phyloP scores from a whole-genome alignment of 371 early-diverging fungal genomes.

The Apophysomyces sp. region DNA sequence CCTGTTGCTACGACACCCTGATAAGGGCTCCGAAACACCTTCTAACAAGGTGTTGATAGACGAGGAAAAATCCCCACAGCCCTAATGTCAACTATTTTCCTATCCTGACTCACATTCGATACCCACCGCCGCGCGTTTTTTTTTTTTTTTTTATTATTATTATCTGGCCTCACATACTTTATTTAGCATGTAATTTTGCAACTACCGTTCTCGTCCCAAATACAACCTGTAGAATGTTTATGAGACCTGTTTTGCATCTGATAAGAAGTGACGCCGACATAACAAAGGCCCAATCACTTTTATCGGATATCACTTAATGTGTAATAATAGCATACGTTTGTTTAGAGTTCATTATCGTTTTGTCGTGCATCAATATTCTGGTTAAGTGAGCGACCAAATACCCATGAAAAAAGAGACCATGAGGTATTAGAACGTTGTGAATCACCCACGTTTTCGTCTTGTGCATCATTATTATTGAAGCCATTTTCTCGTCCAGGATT shows the following conservation, averaged over 20 bases:
- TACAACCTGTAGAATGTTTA: not conserved
- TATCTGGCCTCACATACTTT: not conserved
- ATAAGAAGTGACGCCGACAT: too few species aligned
- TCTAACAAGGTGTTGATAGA: not conserved
- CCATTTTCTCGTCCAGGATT: not conserved
- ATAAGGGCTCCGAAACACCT: not conserved
- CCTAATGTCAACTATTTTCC: not conserved
- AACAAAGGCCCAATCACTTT: too few species aligned
- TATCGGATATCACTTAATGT: too few species aligned
- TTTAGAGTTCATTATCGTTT: not conserved
- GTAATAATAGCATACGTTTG: too few species aligned
- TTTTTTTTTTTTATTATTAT: not conserved
- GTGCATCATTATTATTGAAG: not conserved
- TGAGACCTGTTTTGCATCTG: not conserved
- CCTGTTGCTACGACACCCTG: not conserved
- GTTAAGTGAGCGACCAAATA: not conserved
- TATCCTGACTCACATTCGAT: not conserved
- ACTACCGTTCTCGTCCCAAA: not conserved
- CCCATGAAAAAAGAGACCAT: not conserved
- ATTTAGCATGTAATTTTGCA: conserved; percentile 3
- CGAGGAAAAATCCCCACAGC: not conserved
- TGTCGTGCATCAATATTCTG: not conserved
- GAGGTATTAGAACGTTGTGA: not conserved
- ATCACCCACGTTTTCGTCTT: not conserved
- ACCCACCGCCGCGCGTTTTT: not conserved